Percentiles rank a stretch among this genome's conserved stretches.
Conservation (phyloP, 169 alveolate species). For the Plasmodium gaboni region DNA sequence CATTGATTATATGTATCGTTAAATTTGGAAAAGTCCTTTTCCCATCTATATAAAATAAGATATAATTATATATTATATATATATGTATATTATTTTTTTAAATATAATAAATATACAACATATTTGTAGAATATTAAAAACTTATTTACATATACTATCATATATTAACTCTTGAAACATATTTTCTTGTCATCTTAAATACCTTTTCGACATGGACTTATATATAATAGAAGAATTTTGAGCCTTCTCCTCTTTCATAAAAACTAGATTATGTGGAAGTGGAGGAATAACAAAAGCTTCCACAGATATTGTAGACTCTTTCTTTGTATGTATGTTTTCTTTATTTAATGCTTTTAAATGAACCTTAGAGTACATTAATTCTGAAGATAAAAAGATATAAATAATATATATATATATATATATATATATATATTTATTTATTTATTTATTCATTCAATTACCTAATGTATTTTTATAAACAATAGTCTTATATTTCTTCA, state of each 20-base stretch:
- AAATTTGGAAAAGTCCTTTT: constrained; percentile 85
- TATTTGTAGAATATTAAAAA: too few relatives aligned
- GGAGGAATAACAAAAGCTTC: constrained; percentile 87
- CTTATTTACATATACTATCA: too few relatives aligned
- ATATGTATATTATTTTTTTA: neutral
- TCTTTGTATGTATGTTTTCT: constrained; percentile 55
- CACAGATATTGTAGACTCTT: constrained; percentile 81
- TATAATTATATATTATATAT: neutral
- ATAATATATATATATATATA: neutral
- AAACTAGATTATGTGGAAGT: constrained; percentile 80
- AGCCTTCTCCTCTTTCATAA: constrained; percentile 77
- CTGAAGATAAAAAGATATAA: constrained; percentile 4
- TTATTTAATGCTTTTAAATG: constrained; percentile 62
- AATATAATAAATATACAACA: neutral
- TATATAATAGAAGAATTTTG: constrained; percentile 77
- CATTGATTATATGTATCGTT: constrained; percentile 85
- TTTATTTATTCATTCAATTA: neutral
- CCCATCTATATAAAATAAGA: constrained; percentile 79
- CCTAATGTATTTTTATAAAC: constrained; percentile 76
- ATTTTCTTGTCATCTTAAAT: neutral
- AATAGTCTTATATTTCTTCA: constrained; percentile 48
- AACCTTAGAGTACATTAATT: constrained; percentile 61
- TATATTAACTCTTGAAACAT: too few relatives aligned
- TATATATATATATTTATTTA: neutral
- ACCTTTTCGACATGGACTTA: constrained; percentile 76